Evolutionary conservation across 2,329 filamentous ascomycete species (phyloP).

Genomic region (Hansfordia pulvinata): DNA sequence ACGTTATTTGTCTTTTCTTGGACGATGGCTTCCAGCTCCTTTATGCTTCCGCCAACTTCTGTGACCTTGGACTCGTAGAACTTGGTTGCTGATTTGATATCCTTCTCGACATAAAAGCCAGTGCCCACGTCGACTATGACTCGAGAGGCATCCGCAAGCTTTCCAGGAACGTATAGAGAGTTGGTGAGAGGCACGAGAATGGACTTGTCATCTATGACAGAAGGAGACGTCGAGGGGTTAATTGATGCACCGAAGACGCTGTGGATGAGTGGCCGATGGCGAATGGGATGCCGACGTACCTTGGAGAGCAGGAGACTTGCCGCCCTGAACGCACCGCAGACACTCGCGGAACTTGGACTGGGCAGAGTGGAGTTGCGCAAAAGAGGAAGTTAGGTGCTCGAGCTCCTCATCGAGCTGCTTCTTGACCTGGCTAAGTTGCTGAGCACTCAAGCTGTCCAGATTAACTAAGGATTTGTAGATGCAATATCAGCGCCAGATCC

Average conservation of each 20-base stretch:
- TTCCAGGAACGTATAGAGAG: constrained; percentile 85
- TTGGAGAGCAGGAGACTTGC: constrained; percentile 25
- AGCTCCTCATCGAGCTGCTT: constrained; percentile 94
- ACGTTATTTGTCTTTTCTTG: constrained; percentile 71
- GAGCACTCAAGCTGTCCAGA: constrained; percentile 63
- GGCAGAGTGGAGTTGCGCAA: constrained; percentile 77
- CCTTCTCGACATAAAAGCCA: constrained; percentile 91
- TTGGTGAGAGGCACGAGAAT: constrained; percentile 91
- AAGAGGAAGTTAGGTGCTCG: constrained; percentile 83
- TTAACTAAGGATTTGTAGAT: too few relatives aligned
- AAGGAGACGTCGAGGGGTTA: constrained; percentile 1
- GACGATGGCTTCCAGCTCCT: constrained; percentile 42
- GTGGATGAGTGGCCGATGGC: constrained; percentile 16
- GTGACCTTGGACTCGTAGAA: constrained; percentile 45
- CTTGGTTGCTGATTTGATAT: constrained; percentile 35
- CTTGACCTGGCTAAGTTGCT: constrained; percentile 84
- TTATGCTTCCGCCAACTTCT: constrained; percentile 36
- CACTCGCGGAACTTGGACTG: constrained; percentile 91
- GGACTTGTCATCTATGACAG: constrained; percentile 25
- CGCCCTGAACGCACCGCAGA: constrained; percentile 57
- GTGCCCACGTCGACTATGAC: constrained; percentile 90
- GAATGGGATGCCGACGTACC: constrained; percentile 19
- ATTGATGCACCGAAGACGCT: too few relatives aligned
- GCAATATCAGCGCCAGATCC: too few relatives aligned
- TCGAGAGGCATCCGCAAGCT: constrained; percentile 56